A percentile compares a stretch with the other conserved stretches of the same genome.
Evolutionary conservation across 2,329 filamentous ascomycete species (phyloP).

Genomic region (Didymella pomorum): DNA sequence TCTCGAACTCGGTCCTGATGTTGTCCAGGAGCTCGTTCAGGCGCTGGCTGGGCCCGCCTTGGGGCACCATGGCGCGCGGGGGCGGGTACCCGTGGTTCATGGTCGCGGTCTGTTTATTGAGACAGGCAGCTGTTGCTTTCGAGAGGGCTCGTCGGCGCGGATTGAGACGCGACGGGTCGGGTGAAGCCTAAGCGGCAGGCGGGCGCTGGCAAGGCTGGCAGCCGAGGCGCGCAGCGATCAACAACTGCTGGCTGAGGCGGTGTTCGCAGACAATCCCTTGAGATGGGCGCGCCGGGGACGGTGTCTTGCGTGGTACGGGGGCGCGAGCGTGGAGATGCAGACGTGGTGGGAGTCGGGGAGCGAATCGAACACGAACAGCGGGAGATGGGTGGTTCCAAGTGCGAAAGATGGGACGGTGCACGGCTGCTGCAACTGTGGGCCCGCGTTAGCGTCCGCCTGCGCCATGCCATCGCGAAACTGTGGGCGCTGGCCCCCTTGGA

Average conservation of each 20-base stretch:
- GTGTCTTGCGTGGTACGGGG: background rate
- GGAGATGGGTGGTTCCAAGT: constrained; percentile 1
- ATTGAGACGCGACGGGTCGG: constrained; percentile 29
- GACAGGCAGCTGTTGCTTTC: background rate
- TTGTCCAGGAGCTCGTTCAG: constrained; percentile 92
- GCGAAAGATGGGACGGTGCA: constrained; percentile 7
- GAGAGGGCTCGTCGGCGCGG: background rate
- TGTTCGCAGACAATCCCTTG: constrained; percentile 28
- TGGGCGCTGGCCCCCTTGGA: background rate
- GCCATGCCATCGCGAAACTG: background rate
- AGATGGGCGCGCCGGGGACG: constrained; percentile 27
- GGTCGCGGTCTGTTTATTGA: constrained; percentile 25
- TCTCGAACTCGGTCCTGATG: constrained; percentile 89
- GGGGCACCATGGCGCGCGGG: constrained; percentile 76
- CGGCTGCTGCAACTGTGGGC: background rate
- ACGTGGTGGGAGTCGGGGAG: constrained; percentile 8
- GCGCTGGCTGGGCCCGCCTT: constrained; percentile 70
- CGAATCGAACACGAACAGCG: constrained; percentile 12
- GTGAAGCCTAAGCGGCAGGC: constrained; percentile 25
- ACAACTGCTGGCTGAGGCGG: constrained; percentile 10
- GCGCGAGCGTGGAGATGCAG: constrained; percentile 11
- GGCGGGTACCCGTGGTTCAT: constrained; percentile 77
- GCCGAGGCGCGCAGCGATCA: constrained; percentile 17
- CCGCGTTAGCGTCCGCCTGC: background rate
- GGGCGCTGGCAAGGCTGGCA: constrained; percentile 26